Evolutionary conservation across 768 basidiomycete genomes (phyloP), one percentile per base, ranked within the genome.

Genomic region (Amanita subjunquillea): DNA sequence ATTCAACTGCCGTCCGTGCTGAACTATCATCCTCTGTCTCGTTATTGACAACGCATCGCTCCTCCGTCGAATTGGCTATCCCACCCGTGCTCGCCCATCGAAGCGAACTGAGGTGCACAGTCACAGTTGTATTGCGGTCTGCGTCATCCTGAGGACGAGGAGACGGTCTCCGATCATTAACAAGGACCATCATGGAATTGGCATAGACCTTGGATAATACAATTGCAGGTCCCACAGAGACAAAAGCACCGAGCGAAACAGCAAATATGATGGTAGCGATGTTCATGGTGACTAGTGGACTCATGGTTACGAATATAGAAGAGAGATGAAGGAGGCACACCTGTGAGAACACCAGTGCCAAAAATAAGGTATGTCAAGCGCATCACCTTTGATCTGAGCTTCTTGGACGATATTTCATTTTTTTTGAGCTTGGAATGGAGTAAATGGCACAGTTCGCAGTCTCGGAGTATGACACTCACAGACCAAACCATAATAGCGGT

Each of bases 131-230:
- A 48, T 32, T 20, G 17, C 9, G 40, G 2, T 7, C 10, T 3
- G 7, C 40, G 47, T 39, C 20, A 44, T 43, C 50, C 36, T 30
- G 44, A 13, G 44, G 17, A 30, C 8, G 44, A 30, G n/a, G 51
- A 41, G 60, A 56, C 25, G 56, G 48, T 9, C 59, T 58, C 9
- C 66, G 63, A 45, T 64, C 67, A 45, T 69, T 69, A 56, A 69
- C 62, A 2, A 63, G 62, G n/a, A 63, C 65, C 41, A 67, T 55
- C 44, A 67, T 63, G 1, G 67, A 66, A 29, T 69, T 65, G 13
- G 66, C 61, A 40, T 69, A 71, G 2, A 71, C 57, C 39, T 69
- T 67, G 17, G 65, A 63, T 49, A 68, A 59, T 45, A 65, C 60
- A 46, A 68, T 65, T 37, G 65, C 62, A 3, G 67, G 66, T 2